Evolutionary conservation across 2,329 filamentous ascomycete species (phyloP), one percentile per base, ranked within the genome.

Genomic region (Pestalotiopsis sp.): DNA sequence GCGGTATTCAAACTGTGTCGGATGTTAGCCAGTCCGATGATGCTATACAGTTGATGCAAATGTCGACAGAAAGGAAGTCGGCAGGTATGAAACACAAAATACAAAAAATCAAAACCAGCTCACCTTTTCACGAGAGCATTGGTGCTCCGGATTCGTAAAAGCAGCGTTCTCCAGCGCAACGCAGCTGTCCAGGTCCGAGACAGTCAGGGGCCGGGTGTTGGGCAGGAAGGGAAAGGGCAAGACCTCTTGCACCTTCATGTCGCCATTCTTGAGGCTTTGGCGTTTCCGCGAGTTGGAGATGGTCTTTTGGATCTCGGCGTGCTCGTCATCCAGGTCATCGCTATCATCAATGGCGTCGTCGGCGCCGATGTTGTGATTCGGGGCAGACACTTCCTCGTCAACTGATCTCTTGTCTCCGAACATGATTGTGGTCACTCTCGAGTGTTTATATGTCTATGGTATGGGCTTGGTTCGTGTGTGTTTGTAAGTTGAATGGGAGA

Each of bases 141-240:
- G 81, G 72, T 89, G 83, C 58, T 78, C 77, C 27, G 84, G 82
- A 67, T 89, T 76, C 17, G 80, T 73, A 70, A 89, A 88, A 4
- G 88, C 86, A 12, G 84, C 82, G 69, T 86, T 83, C 76, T 90
- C 88, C 39, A 90, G 80, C 5, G 82, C 83, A 27, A 87, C 77
- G 71, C 86, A 87, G 7, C 87, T 89, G 39, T 91, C 89, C 63
- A 91, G 78, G 74, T 94, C 90, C 31, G 86, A 87, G 62, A 87
- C 80, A 56, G 89, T 93, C 65, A 98, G 85, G 36, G 92, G 88
- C 66, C 93, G 89, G n/a, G 92, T 87, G 75, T 92, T 92, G 31
- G 94, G 90, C 75, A 93, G 88, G 75, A 94, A 88, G 65, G 88
- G 84, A 74, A 91, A 90, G 11, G 83, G 85, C 62, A 86, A 76